phyloP scores from a whole-genome alignment of 1,284 basidiomycete species.

The Trametes hirsuta region DNA sequence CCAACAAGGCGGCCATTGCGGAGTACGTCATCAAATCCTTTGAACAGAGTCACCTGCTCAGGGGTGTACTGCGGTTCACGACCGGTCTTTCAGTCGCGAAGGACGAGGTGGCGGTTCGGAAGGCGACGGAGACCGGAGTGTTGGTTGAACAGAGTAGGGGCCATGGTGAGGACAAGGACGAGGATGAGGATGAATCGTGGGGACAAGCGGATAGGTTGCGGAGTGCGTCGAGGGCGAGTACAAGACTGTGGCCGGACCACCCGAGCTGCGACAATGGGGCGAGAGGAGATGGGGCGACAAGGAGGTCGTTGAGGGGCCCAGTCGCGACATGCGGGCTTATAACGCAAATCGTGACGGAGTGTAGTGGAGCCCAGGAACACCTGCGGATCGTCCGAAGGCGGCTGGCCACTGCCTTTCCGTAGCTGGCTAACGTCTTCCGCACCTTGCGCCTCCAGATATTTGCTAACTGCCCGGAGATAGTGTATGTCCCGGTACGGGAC shows the following conservation, averaged over 20 bases:
- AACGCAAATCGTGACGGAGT: neutral
- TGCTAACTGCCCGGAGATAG: neutral
- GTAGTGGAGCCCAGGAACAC: neutral
- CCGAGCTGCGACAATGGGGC: neutral
- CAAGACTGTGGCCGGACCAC: neutral
- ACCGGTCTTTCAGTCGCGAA: neutral
- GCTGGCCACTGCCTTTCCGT: neutral
- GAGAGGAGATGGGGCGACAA: neutral
- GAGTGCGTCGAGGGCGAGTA: neutral
- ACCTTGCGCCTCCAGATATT: neutral
- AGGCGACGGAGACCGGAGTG: neutral
- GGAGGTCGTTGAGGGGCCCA: neutral
- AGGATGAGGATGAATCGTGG: neutral
- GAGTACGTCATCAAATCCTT: neutral
- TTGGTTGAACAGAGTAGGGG: neutral
- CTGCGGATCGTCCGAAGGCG: neutral
- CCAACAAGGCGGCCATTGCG: neutral
- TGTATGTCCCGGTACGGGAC: slow-evolving; percentile 17
- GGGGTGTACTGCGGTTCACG: neutral
- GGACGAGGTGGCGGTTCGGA: neutral
- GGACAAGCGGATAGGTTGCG: neutral
- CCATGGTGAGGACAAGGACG: neutral
- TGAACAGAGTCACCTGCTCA: neutral
- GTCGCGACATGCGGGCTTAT: neutral
- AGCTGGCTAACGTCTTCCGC: neutral